phyloP scores from a whole-genome alignment of 768 basidiomycete genomes.

The Psilocybe cubensis region DNA sequence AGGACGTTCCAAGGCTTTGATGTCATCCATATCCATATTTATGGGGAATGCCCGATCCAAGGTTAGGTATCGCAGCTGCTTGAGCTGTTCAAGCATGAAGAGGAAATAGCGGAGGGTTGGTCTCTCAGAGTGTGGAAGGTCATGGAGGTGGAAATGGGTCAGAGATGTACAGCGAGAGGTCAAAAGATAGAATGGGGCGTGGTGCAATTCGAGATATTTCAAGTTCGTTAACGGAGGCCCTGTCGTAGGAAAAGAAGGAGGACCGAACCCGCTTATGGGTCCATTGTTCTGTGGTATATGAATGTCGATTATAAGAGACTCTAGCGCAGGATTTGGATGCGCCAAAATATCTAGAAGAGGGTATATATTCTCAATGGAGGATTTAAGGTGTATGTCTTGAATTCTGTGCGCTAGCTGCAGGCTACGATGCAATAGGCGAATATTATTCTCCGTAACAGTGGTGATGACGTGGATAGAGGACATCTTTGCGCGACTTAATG shows the following conservation, averaged over 20 bases:
- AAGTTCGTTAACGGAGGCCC: conserved; percentile 34
- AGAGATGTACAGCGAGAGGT: conserved; percentile 39
- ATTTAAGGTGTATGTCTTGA: conserved; percentile 35
- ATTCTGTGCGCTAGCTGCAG: conserved; percentile 40
- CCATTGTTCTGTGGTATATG: conserved; percentile 18
- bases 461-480: conserved; percentile 35
- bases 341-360: conserved; percentile 36
- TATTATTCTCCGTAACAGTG: conserved; percentile 31
- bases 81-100: conserved; percentile 33
- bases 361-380: conserved; percentile 36
- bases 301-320: conserved; percentile 37
- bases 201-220: conserved; percentile 36
- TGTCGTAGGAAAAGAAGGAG: conserved; percentile 29
- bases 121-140: conserved; percentile 40
- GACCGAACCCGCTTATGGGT: conserved; percentile 24
- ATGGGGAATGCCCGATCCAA: conserved; percentile 38
- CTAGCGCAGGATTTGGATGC: conserved; percentile 36
- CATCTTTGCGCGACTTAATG: conserved; percentile 34
- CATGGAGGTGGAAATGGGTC: conserved; percentile 36
- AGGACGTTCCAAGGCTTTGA: conserved; percentile 16
- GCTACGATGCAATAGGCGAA: conserved; percentile 32
- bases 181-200: conserved; percentile 40
- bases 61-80: conserved; percentile 35
- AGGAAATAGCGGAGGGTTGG: conserved; percentile 36
- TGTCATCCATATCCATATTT: conserved; percentile 20